Conservation (phyloP, 2,329 filamentous ascomycete genomes). For the Aspergillus alliaceus region DNA sequence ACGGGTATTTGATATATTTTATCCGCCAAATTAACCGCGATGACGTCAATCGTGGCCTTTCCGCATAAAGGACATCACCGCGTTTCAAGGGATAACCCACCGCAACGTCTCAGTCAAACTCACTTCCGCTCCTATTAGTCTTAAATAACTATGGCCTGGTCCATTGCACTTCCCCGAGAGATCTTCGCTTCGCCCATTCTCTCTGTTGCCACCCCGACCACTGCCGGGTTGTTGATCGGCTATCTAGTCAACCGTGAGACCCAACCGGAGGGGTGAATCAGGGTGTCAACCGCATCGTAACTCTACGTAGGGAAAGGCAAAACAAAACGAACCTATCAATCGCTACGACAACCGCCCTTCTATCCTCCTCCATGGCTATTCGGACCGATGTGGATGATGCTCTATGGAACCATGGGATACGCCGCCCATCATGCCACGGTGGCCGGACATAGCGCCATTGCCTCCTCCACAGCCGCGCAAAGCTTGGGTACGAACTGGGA, state of each 20-base stretch:
- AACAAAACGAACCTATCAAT: conserved; percentile 38
- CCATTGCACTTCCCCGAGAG: conserved; percentile 28
- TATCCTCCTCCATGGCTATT: conserved; percentile 59
- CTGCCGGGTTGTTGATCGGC: conserved; percentile 25
- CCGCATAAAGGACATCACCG: background rate
- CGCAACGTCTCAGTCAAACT: too few relatives aligned
- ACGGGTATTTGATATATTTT: background rate
- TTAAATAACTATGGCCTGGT: conserved; percentile 37
- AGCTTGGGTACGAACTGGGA: conserved; percentile 65
- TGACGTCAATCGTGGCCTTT: background rate
- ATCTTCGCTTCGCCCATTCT: conserved; percentile 32
- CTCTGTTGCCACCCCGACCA: conserved; percentile 29
- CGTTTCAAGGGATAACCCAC: background rate
- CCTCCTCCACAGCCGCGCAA: conserved; percentile 52
- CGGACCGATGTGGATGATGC: conserved; percentile 58
- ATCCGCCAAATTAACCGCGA: background rate
- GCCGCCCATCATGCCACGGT: conserved; percentile 76
- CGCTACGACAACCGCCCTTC: conserved; percentile 50
- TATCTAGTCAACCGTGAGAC: conserved; percentile 32
- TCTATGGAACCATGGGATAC: conserved; percentile 79
- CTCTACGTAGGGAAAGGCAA: conserved; percentile 23
- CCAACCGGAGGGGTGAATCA: background rate
- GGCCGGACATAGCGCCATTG: conserved; percentile 57
- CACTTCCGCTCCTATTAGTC: too few relatives aligned
- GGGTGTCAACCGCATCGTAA: background rate